These are phyloP conservation scores for Knoxia roxburghii DNA, from an alignment of 257 asterid species.

Conservation along the genomic window DNA sequence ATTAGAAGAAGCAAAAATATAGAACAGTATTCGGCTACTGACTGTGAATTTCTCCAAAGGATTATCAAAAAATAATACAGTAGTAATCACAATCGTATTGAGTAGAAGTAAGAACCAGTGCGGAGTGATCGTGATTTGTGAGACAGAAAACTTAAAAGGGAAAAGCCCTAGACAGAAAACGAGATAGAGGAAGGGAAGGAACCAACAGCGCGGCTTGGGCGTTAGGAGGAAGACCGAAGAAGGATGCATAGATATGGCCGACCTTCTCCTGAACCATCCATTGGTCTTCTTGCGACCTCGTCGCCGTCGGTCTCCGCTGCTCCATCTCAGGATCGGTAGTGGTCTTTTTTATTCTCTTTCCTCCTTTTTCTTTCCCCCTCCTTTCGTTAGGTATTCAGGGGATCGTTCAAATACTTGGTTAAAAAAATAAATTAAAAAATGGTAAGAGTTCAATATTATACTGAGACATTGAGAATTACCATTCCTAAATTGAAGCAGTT, in stretches of 20 bases:
- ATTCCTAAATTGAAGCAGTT: too few species aligned
- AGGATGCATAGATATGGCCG: conserved; percentile 40
- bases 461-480: too few species aligned
- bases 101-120: not conserved
- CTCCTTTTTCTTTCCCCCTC: not conserved
- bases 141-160: not conserved
- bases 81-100: not conserved
- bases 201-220: conserved; percentile 61
- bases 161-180: conserved; percentile 29
- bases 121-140: not conserved
- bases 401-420: too few species aligned
- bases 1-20: too few species aligned
- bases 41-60: not conserved
- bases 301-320: conserved; percentile 23
- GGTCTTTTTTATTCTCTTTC: not conserved
- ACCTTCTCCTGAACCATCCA: conserved; percentile 67
- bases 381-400: not conserved
- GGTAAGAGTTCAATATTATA: too few species aligned
- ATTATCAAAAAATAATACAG: too few species aligned
- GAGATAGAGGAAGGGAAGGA: conserved; percentile 6
- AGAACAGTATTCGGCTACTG: too few species aligned
- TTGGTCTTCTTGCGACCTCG: conserved; percentile 73
- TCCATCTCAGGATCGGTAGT: conserved; percentile 27
- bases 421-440: too few species aligned
- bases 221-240: conserved; percentile 56